Percentiles rank a stretch among this genome's conserved stretches.
Evolutionary conservation across 129 eudicot genomes (phyloP).

Genomic region (Chrysanthemum lavandulifolium): DNA sequence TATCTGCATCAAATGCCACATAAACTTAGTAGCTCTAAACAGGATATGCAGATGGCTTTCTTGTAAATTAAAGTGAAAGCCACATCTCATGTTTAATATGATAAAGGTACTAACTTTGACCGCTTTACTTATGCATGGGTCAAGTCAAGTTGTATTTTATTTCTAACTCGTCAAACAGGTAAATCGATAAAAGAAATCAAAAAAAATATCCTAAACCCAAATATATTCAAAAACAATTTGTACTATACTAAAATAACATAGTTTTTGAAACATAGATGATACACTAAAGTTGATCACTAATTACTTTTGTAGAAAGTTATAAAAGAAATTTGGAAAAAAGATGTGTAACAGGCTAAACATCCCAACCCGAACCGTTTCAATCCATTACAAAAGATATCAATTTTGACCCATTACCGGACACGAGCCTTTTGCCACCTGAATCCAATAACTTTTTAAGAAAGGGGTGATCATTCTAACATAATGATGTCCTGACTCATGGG

Average conservation of each 20-base stretch:
- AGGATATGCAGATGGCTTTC: conserved; percentile 8
- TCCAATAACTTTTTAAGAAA: not conserved
- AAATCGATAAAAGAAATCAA: not conserved
- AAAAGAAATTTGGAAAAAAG: too few species aligned
- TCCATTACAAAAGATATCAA: too few species aligned
- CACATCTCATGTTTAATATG: not conserved
- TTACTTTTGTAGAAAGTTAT: not conserved
- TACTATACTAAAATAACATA: not conserved
- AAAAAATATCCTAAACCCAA: not conserved
- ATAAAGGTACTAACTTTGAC: not conserved
- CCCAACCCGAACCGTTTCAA: too few species aligned
- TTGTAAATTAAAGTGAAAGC: not conserved
- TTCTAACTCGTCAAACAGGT: not conserved
- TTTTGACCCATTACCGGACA: not conserved
- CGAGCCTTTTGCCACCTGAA: not conserved
- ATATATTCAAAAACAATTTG: not conserved
- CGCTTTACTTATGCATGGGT: not conserved
- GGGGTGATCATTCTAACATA: not conserved
- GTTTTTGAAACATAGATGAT: not conserved
- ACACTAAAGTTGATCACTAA: not conserved
- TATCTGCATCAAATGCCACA: conserved; percentile 49
- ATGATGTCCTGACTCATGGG: not conserved
- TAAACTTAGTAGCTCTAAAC: not conserved
- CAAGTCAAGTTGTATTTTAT: not conserved
- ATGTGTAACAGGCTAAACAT: too few species aligned